Conservation (phyloP, 257 asterid genomes). For the Lycium ferocissimum region DNA sequence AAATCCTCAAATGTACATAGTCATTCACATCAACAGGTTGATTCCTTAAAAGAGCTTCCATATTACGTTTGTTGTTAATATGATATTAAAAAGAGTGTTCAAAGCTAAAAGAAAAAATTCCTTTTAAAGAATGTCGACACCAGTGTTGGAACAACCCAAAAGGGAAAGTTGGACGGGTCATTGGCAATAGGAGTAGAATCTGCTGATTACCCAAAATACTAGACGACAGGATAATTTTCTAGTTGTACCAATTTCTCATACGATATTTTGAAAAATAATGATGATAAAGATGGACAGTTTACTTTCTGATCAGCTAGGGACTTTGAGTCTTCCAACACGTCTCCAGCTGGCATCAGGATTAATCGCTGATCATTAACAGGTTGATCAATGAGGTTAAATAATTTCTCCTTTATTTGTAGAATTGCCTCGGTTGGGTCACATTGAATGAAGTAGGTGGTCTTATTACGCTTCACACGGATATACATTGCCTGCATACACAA, state of each 20-base stretch:
- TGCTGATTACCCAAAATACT: conserved; percentile 20
- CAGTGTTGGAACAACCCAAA: too few relatives aligned
- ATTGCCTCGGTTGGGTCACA: conserved; percentile 85
- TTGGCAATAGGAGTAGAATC: not conserved
- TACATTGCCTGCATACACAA: conserved; percentile 68
- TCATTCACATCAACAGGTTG: too few relatives aligned
- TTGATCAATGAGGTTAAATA: conserved; percentile 78
- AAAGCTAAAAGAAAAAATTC: too few relatives aligned
- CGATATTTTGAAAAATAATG: not conserved
- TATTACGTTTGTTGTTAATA: too few relatives aligned
- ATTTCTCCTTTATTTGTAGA: conserved; percentile 81
- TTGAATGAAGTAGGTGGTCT: conserved; percentile 85
- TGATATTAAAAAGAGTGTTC: too few relatives aligned
- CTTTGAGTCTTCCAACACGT: conserved; percentile 79
- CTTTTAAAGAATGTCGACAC: too few relatives aligned
- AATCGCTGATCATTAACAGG: conserved; percentile 75
- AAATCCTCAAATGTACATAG: too few relatives aligned
- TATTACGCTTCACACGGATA: conserved; percentile 89
- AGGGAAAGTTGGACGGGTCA: too few relatives aligned
- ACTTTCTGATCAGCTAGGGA: conserved; percentile 95
- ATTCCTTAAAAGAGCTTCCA: too few relatives aligned
- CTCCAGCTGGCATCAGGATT: conserved; percentile 58
- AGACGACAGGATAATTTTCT: not conserved
- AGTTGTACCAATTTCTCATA: not conserved
- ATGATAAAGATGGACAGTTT: conserved; percentile 4